Conservation (phyloP, 2,329 filamentous ascomycete genomes). For the Diaporthe eres region DNA sequence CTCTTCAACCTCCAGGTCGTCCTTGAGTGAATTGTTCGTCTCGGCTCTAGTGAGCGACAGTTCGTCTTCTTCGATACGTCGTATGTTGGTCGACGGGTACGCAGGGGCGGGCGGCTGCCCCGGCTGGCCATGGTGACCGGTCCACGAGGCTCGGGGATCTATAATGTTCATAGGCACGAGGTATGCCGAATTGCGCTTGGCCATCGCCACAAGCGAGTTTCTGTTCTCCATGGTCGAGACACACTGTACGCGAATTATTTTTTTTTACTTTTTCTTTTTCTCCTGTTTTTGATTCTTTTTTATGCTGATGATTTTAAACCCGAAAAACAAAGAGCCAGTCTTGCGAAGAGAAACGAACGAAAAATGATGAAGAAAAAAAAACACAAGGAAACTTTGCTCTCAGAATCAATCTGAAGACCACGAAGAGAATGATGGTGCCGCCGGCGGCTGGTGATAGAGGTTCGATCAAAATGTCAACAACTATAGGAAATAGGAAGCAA, state of each 20-base stretch:
- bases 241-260: not conserved
- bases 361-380: no score
- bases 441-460: not conserved
- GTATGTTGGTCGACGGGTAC: not conserved
- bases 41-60: slow-evolving; percentile 13
- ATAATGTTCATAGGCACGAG: slow-evolving; percentile 25
- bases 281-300: not conserved
- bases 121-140: not conserved
- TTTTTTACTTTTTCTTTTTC: no score
- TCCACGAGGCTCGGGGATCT: slow-evolving; percentile 17
- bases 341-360: not conserved
- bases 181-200: slow-evolving; percentile 21
- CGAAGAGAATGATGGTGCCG: not conserved
- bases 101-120: not conserved
- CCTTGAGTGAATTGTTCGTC: slow-evolving; percentile 15
- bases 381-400: not conserved
- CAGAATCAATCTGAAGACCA: slow-evolving; percentile 5
- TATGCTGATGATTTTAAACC: not conserved
- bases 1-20: slow-evolving; percentile 7
- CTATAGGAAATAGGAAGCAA: not conserved
- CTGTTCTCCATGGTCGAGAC: slow-evolving; percentile 6
- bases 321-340: not conserved
- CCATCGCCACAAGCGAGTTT: not conserved
- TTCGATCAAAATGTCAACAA: not conserved
- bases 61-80: slow-evolving; percentile 28